These are phyloP conservation scores for Davidsoniella eucalypti DNA, from an alignment of 2,329 filamentous ascomycete genomes.

Conservation along the genomic window DNA sequence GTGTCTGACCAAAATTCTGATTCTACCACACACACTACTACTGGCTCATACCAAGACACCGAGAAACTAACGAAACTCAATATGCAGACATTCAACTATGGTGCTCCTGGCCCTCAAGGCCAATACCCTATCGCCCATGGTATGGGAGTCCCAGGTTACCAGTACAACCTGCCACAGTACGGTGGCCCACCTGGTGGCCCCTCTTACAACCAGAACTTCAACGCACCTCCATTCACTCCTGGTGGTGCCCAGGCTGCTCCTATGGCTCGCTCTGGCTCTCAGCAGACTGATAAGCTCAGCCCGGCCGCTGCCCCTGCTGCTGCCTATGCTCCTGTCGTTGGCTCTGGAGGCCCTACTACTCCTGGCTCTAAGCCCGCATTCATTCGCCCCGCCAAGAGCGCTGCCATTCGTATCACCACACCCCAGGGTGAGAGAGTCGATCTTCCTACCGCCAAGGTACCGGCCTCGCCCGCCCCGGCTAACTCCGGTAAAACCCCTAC, in stretches of 20 bases:
- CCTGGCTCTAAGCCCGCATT: conserved; percentile 6
- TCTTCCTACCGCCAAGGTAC: conserved; percentile 42
- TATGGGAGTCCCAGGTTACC: conserved; percentile 26
- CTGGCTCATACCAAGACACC: not conserved
- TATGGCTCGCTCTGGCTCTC: conserved; percentile 75
- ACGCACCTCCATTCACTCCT: conserved; percentile 10
- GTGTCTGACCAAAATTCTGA: not conserved
- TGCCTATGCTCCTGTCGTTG: conserved; percentile 37
- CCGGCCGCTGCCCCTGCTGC: conserved; percentile 56
- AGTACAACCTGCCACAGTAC: conserved; percentile 30
- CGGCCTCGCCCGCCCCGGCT: conserved; percentile 38
- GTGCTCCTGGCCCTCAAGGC: conserved; percentile 1
- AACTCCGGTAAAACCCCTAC: conserved; percentile 49
- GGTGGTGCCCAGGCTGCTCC: conserved; percentile 29
- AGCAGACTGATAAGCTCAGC: conserved; percentile 21
- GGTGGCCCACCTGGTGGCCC: conserved; percentile 28
- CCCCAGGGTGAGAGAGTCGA: conserved; percentile 63
- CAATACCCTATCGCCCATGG: conserved; percentile 7
- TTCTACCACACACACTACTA: not conserved
- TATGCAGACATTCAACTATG: conserved; percentile 6
- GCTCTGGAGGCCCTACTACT: conserved; percentile 34
- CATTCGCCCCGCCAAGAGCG: conserved; percentile 21
- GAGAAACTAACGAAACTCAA: not conserved
- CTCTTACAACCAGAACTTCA: conserved; percentile 20
- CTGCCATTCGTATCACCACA: conserved; percentile 71